Conservation (phyloP, 2,329 filamentous ascomycete genomes). For the Trichoderma koningii region DNA sequence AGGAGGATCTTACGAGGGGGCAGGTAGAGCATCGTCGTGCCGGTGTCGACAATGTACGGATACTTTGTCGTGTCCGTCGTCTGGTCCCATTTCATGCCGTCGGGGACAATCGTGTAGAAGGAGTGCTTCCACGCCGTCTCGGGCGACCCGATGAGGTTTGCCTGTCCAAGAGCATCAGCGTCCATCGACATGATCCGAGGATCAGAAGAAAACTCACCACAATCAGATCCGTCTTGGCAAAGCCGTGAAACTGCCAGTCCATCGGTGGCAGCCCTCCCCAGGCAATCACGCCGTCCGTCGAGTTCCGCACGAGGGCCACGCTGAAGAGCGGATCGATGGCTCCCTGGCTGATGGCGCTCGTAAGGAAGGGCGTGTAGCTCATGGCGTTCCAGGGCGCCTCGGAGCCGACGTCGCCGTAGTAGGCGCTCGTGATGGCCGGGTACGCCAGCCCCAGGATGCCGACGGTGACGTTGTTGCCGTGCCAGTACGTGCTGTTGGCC, state of each 20-base stretch:
- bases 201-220: too few relatives aligned
- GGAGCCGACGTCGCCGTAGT: slow-evolving; percentile 44
- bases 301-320: slow-evolving; percentile 51
- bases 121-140: slow-evolving; percentile 50
- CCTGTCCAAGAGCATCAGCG: slow-evolving; percentile 38
- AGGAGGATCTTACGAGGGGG: slow-evolving; percentile 46
- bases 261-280: slow-evolving; percentile 51
- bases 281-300: slow-evolving; percentile 48
- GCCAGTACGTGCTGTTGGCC: slow-evolving; percentile 53
- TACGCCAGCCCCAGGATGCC: slow-evolving; percentile 56
- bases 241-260: slow-evolving; percentile 35
- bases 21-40: slow-evolving; percentile 54
- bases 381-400: slow-evolving; percentile 44
- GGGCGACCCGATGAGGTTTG: slow-evolving; percentile 44
- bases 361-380: slow-evolving; percentile 53
- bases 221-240: slow-evolving; percentile 47
- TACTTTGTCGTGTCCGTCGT: slow-evolving; percentile 47
- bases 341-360: slow-evolving; percentile 51
- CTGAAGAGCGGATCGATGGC: slow-evolving; percentile 50
- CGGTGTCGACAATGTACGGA: slow-evolving; percentile 55
- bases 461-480: slow-evolving; percentile 54
- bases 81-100: slow-evolving; percentile 50
- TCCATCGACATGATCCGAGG: too few relatives aligned
- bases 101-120: slow-evolving; percentile 56
- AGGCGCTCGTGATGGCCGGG: slow-evolving; percentile 53